Evolutionary conservation across 2,329 filamentous ascomycete species (phyloP), one percentile per base, ranked within the genome.

Genomic region (Neurospora sp.): DNA sequence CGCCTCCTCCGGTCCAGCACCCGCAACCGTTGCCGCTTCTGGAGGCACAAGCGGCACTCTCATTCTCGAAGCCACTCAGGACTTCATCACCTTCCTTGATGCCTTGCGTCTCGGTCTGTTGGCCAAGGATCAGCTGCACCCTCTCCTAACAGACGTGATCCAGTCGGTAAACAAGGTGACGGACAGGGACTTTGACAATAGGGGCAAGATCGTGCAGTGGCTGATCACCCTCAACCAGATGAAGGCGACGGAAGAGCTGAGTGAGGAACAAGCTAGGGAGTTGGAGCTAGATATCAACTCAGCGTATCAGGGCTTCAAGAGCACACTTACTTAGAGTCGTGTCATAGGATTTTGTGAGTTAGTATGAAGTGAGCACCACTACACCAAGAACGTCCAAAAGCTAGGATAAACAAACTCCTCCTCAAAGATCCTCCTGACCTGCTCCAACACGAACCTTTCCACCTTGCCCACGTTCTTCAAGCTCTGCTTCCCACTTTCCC

Each of bases 391-490:
- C 0, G 95, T 98, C 94, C 95, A 98, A 81, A 96, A 98, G 80
- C 94, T 97, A 65, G 96, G 96, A 82, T 97, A 98, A 72, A 98
- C 94, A 82, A 98, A 96, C 80, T 99, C 96, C 78, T 98, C 96
- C 81, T 99, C 96, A 77, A 99, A 98, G 75, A 99, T 98, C 77
- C 93, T 88, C 78, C 95, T 89, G 72, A 99, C 96, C 81, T 98
- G 95, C 79, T 98, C 95, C 71, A 99, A 85, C 70, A 99, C 93
- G 79, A 99, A 99, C 76, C 93, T 91, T 83, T 99, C 96, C 70
- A 99, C 96, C 84, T 99, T 99, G 71, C 96, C 95, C 67, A 99
- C 95, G 79, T 99, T 99, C 85, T 97, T 98, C 71, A 99, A 82
- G 66, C 95, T 96, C 82, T 97, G 95, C 82, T 96, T 97, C 36